Evolutionary conservation across 2,329 filamentous ascomycete genomes (phyloP).

Genomic region (Apiospora aurea): DNA sequence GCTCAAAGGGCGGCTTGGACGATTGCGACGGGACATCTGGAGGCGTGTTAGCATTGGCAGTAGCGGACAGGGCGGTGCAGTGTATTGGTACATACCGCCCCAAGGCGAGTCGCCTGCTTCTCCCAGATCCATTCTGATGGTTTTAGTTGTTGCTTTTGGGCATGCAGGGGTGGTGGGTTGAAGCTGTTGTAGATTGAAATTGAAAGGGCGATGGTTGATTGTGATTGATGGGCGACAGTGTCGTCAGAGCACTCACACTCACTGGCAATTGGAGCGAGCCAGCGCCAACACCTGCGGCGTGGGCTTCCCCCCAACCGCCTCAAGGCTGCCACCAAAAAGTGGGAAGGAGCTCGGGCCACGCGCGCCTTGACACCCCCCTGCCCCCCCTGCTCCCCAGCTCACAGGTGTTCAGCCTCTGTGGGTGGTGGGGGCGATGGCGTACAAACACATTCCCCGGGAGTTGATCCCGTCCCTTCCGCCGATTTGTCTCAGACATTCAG

Average conservation of each 20-base stretch:
- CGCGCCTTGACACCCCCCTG: no score
- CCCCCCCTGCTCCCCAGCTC: not conserved
- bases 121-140: slow-evolving; percentile 50
- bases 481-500: not conserved
- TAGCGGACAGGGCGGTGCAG: not conserved
- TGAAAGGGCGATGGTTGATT: not conserved
- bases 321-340: slow-evolving; percentile 16
- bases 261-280: not conserved
- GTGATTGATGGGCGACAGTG: slow-evolving; percentile 10
- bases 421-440: not conserved
- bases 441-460: not conserved
- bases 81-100: slow-evolving; percentile 46
- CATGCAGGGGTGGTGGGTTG: not conserved
- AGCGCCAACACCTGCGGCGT: not conserved
- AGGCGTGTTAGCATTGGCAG: slow-evolving; percentile 24
- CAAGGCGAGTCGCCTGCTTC: slow-evolving; percentile 53
- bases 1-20: slow-evolving; percentile 39
- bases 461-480: not conserved
- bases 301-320: not conserved
- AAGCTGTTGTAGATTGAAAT: slow-evolving; percentile 11
- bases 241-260: slow-evolving; percentile 16
- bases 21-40: slow-evolving; percentile 51
- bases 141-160: slow-evolving; percentile 5
- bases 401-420: not conserved
- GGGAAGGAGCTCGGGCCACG: slow-evolving; percentile 14